Evolutionary conservation across 2,329 filamentous ascomycete genomes (phyloP).

Genomic region (Aureobasidium sp.): DNA sequence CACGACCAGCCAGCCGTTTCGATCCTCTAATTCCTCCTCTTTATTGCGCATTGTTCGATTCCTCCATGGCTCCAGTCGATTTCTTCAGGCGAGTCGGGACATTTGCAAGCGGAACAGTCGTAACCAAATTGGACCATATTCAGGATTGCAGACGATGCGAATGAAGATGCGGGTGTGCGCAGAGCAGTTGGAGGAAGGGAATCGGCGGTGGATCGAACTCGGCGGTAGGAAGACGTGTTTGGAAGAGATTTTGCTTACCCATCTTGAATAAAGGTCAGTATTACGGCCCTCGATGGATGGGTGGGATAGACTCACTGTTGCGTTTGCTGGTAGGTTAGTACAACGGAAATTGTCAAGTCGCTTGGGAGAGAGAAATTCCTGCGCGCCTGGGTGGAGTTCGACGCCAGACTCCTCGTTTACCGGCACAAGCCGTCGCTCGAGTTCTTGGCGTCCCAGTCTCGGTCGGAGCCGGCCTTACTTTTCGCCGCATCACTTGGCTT

Average conservation of each 20-base stretch:
- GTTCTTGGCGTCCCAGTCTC: not conserved
- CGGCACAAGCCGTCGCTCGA: not conserved
- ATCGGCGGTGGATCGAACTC: constrained; percentile 6
- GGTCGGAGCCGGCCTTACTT: not conserved
- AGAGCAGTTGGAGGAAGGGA: not conserved
- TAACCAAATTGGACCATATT: constrained; percentile 1
- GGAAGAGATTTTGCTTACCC: constrained; percentile 14
- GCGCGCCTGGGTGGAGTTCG: constrained; percentile 1
- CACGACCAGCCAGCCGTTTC: constrained; percentile 5
- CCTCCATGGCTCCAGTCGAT: not conserved
- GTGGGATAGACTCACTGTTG: constrained; percentile 12
- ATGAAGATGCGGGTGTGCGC: not conserved
- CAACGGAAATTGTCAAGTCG: constrained; percentile 14
- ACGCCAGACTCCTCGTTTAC: constrained; percentile 2
- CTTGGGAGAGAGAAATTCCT: constrained; percentile 10
- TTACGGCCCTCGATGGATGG: not conserved
- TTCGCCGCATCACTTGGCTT: not conserved
- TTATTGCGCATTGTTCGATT: not conserved
- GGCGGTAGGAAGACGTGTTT: constrained; percentile 1
- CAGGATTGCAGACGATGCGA: constrained; percentile 8
- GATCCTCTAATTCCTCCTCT: constrained; percentile 9
- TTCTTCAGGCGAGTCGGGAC: not conserved
- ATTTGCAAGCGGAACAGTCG: constrained; percentile 8
- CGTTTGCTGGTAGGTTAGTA: constrained; percentile 17
- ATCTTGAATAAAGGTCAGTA: constrained; percentile 15